phyloP scores from a whole-genome alignment of 2,329 filamentous ascomycete genomes.

The Aspergillus proliferans region DNA sequence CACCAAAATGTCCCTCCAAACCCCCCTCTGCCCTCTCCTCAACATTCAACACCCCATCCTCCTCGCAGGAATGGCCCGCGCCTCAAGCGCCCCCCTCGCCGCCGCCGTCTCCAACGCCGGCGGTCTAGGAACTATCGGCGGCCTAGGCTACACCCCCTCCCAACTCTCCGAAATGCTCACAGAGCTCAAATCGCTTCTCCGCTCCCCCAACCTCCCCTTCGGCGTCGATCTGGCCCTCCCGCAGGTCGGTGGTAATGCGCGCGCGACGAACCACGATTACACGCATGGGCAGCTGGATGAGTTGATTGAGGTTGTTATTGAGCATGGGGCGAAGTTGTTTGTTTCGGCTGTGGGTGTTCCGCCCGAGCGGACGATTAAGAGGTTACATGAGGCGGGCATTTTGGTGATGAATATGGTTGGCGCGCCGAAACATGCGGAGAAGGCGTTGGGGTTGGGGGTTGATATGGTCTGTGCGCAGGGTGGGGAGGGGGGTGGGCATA shows the following conservation, averaged over 20 bases:
- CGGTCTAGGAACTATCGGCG: constrained; percentile 62
- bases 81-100: constrained; percentile 69
- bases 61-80: constrained; percentile 89
- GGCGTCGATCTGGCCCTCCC: constrained; percentile 88
- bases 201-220: constrained; percentile 66
- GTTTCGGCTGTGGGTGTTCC: constrained; percentile 86
- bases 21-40: constrained; percentile 71
- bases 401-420: constrained; percentile 97
- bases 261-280: constrained; percentile 94
- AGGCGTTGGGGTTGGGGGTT: constrained; percentile 78
- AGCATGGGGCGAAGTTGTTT: constrained; percentile 76
- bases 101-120: constrained; percentile 86
- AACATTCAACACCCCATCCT: constrained; percentile 83
- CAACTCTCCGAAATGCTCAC: constrained; percentile 72
- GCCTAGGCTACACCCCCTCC: constrained; percentile 64
- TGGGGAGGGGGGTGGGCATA: constrained; percentile 89
- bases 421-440: constrained; percentile 81
- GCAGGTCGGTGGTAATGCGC: constrained; percentile 74
- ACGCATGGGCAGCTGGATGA: constrained; percentile 83
- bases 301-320: constrained; percentile 78
- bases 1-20: constrained; percentile 54
- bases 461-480: constrained; percentile 91
- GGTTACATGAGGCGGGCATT: constrained; percentile 72
- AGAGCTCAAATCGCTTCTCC: constrained; percentile 73
- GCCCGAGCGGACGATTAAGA: constrained; percentile 63